Base-by-base conservation (phyloP, 768 basidiomycete species). In the Scleroderma citrinum region DNA sequence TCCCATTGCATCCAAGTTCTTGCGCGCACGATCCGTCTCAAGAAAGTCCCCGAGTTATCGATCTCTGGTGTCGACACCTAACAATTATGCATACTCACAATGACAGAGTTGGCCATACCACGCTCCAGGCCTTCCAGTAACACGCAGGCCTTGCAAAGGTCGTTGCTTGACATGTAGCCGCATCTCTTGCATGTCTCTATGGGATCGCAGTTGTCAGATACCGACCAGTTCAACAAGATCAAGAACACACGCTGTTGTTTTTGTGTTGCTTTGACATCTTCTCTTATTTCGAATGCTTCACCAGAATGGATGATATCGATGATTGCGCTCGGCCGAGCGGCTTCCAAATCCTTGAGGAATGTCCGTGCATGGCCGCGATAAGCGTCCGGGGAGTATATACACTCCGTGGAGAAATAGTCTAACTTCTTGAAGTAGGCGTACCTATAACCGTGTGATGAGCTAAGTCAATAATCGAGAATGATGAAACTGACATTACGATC, bases 361-460 rank as follows among this genome's bases (percentile, higher is more conserved):
- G 81, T 82, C 42, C 96, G 79, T 1, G 96, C 93, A 63, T 98
- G 94, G 0, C 96, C 96, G 7, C 96, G 87, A 65, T 99, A 99
- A 5, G 96, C 96, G 64, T 97, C 96, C 8, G 96, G 95, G 4
- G 93, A 94, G 67, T 99, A 99, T 57, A 98, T 97, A 66, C 96
- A 99, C 64, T 99, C 96, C 7, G 95, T 99, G 2, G 94, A 97
- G 69, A 96, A 97, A 67, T 99, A 99, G 62, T 97, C 94, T 19
- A 99, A 76, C 68, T 97, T 96, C 74, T 95, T 97, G 76, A 97
- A 97, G 69, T 99, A 97, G 8, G 95, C 95, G 66, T 98, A 97
- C 92, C 92, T 94, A 59, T 29, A 14, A 21, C 14, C 36, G 26
- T 34, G 31, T 26, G 30, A 30, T 44, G 14, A 31, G 30, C 20